Percentiles rank a stretch among this genome's conserved stretches.
phyloP scores from a whole-genome alignment of 2,329 filamentous ascomycete species.

The Penicillium verrucosum region DNA sequence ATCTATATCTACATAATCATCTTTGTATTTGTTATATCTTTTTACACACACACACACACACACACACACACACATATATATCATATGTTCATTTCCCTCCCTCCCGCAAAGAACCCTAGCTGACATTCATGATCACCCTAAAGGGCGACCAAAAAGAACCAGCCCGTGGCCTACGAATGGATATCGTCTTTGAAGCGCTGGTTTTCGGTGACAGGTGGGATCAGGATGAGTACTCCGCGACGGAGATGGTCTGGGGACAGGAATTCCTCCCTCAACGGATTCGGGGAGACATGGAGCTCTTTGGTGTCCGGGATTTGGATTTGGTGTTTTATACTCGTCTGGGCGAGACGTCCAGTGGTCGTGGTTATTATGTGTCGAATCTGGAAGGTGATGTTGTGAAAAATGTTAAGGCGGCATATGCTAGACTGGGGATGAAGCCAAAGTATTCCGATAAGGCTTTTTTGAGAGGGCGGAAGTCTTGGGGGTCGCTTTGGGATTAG shows the following conservation, averaged over 20 bases:
- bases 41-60: too few species aligned
- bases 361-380: background rate
- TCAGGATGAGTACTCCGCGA: background rate
- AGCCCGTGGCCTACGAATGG: background rate
- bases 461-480: background rate
- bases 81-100: background rate
- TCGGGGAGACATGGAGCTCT: background rate
- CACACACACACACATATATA: background rate
- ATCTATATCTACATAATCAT: background rate
- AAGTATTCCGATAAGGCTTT: background rate
- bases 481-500: conserved; percentile 2
- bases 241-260: background rate
- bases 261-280: background rate
- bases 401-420: background rate
- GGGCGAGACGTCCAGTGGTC: background rate
- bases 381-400: background rate
- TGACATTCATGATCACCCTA: background rate
- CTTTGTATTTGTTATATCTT: too few species aligned
- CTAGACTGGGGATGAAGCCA: background rate
- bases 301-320: background rate
- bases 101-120: background rate
- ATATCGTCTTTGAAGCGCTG: background rate
- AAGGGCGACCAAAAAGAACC: background rate
- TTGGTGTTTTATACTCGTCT: background rate
- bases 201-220: background rate